Evolutionary conservation across 805 yeast species (phyloP), one percentile per base, ranked within the genome.

Genomic region (Alloascoidea hylecoeti): DNA sequence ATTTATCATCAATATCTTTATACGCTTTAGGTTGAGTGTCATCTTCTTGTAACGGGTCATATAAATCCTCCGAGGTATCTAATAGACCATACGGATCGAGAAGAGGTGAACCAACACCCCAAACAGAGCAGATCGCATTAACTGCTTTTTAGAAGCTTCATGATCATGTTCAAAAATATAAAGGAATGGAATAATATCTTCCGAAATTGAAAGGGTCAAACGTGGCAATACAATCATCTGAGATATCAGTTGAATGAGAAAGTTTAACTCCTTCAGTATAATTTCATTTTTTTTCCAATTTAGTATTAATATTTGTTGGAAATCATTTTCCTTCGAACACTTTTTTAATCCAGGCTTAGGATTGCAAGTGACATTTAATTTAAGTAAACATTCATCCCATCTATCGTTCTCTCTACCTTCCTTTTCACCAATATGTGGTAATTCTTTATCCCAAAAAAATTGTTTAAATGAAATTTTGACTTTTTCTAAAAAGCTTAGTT

Each of bases 391-490:
- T 15, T n/a, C 14, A 34, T n/a, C 36, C 36, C 5, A 16, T 23
- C 30, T 23, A 23, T 23, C n/a, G 13, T n/a, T 23, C 30, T 15
- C 34, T 5, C 13, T 5, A n/a, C 34, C 37, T 14, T 34, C 16
- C 16, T 12, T 13, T 4, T 37, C 39, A 4, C 39, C 39, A 5
- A 37, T 18, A 4, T 34, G 15, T 4, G 39, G 39, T 16, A 18
- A 14, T 34, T 37, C 39, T 18, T 16, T 37, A 30, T 37, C 39
- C 39, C 39, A 37, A 12, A n/a, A n/a, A 12, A 37, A 37, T 16
- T 18, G 37, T 18, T 34, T 15, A n/a, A 37, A 15, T 18, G 38
- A 15, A 15, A 15, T 32, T n/a, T n/a, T n/a, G 13, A 23, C 30
- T 23, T 23, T 23, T 9, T 23, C 30, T 15, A 37, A 15, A n/a